phyloP scores from a whole-genome alignment of 1,284 basidiomycete genomes.

The Rhodotorula glutinis region DNA sequence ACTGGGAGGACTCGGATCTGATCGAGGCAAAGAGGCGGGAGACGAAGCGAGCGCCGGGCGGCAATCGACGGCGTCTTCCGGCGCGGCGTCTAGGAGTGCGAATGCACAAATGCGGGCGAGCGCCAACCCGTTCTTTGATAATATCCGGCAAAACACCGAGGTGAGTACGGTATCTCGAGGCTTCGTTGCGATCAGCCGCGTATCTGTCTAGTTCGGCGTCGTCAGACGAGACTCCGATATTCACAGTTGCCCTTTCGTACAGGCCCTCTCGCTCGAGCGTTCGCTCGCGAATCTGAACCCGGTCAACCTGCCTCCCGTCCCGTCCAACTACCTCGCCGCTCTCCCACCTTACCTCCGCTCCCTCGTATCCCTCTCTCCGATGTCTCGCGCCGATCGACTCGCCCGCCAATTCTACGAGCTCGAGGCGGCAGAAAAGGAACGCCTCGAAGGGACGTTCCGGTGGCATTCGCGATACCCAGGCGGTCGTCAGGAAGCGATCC shows the following conservation, averaged over 20 bases:
- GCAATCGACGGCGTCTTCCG: too few relatives aligned
- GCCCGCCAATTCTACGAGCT: slow-evolving; percentile 88
- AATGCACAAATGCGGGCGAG: slow-evolving; percentile 23
- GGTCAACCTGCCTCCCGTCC: slow-evolving; percentile 62
- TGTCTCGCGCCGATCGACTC: slow-evolving; percentile 69
- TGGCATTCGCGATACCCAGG: slow-evolving; percentile 64
- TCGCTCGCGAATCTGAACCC: slow-evolving; percentile 63
- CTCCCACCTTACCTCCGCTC: slow-evolving; percentile 78
- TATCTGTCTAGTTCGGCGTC: too few relatives aligned
- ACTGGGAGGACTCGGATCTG: too few relatives aligned
- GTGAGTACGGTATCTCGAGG: slow-evolving; percentile 9
- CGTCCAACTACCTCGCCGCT: slow-evolving; percentile 45
- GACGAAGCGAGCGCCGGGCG: too few relatives aligned
- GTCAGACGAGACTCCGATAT: too few relatives aligned
- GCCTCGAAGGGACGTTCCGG: slow-evolving; percentile 87
- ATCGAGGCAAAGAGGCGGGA: too few relatives aligned
- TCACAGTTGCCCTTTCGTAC: background rate
- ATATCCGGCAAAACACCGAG: slow-evolving; percentile 91
- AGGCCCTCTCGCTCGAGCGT: slow-evolving; percentile 42
- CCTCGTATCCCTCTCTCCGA: slow-evolving; percentile 58
- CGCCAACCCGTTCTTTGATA: slow-evolving; percentile 64
- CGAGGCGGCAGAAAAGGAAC: slow-evolving; percentile 81
- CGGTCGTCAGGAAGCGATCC: slow-evolving; percentile 22
- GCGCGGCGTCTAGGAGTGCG: too few relatives aligned
- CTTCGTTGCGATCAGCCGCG: background rate